Percentiles rank a stretch among this genome's conserved stretches.
These are phyloP conservation scores for Zymoseptoria pseudotritici DNA, from an alignment of 2,329 filamentous ascomycete genomes.

Conservation along the genomic window DNA sequence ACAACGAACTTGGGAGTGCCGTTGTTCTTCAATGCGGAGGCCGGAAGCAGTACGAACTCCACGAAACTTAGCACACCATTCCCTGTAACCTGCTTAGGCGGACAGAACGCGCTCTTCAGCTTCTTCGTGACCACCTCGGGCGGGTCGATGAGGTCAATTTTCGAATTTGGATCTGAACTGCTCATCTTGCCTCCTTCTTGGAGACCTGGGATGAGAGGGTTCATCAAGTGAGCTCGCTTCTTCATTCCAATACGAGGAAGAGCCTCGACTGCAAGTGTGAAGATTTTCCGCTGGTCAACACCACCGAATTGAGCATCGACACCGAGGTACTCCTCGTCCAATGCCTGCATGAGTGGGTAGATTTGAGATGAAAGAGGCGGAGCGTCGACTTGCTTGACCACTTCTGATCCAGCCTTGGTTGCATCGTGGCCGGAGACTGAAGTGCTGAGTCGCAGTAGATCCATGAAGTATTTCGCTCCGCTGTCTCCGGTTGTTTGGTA, in stretches of 20 bases:
- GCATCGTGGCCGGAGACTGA: constrained; percentile 71
- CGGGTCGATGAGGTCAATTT: constrained; percentile 86
- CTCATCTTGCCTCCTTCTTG: constrained; percentile 72
- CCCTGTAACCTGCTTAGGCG: constrained; percentile 67
- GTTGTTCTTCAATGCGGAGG: constrained; percentile 52
- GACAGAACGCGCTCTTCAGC: constrained; percentile 74
- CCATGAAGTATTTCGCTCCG: constrained; percentile 67
- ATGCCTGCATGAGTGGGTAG: constrained; percentile 80
- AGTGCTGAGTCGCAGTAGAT: constrained; percentile 68
- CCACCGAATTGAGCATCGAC: constrained; percentile 87
- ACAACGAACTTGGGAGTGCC: constrained; percentile 59
- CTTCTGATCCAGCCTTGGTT: constrained; percentile 83
- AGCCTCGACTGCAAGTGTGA: constrained; percentile 75
- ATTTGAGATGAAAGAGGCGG: constrained; percentile 66
- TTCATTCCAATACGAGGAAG: constrained; percentile 80
- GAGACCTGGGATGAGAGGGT: constrained; percentile 84
- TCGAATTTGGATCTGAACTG: constrained; percentile 62
- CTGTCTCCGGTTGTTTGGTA: constrained; percentile 58
- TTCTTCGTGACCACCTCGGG: constrained; percentile 72
- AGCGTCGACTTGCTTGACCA: constrained; percentile 86
- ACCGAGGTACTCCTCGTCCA: constrained; percentile 83
- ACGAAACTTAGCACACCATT: constrained; percentile 85
- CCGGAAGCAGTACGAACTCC: constrained; percentile 78
- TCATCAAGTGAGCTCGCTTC: constrained; percentile 66
- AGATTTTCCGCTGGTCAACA: constrained; percentile 80